Evolutionary conservation across 164 flowering plant genomes (phyloP), one percentile per base, ranked within the genome.

Genomic region (Kingdonia uniflora): DNA sequence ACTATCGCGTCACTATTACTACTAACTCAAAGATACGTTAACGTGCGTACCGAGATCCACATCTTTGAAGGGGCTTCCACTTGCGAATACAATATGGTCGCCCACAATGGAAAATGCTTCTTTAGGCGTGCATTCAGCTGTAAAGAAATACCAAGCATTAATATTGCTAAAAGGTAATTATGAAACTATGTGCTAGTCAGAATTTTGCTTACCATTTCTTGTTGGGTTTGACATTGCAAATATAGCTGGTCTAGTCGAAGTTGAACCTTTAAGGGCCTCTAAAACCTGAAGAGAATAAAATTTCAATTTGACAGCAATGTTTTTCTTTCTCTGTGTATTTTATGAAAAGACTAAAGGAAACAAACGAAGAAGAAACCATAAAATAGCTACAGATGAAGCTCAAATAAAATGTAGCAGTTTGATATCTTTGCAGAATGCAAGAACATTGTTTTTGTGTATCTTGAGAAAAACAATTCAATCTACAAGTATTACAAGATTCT

Each of bases 101-200:
- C 99, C 97, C 60, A 88, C 59, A 50, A 84, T 67, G 44, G 97
- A 78, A 69, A 78, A 94, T 55, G 97, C 99, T 74, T 92, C 86
- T 40, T 82, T 81, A 51, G 97, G 95, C 51, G 97, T 88, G 82
- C 99, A 92, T 74, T 92, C 96, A 74, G 95, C 98, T 91, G 80
- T 54, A 22, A 42, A 43, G 16, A 54, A 62, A 43, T 26, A 58
- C 21, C 43, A 29, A 49, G 42, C 47, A 40, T 29, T 29, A 29
- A 29, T 29, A 29, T 29, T 29, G 35, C 4, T 29, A 29, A 29
- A 29, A 29, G 35, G 35, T 29, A 29, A 29, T 43, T 14, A 29
- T 20, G 23, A 49, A 38, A 56, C 2, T 7, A 26, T 35, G 40
- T 49, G 48, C 11, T 42, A 25, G 8, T 51, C 25, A 38, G 38